Base-by-base conservation (phyloP, 495 filamentous ascomycete genomes). In the Alectoria sarmentosa region DNA sequence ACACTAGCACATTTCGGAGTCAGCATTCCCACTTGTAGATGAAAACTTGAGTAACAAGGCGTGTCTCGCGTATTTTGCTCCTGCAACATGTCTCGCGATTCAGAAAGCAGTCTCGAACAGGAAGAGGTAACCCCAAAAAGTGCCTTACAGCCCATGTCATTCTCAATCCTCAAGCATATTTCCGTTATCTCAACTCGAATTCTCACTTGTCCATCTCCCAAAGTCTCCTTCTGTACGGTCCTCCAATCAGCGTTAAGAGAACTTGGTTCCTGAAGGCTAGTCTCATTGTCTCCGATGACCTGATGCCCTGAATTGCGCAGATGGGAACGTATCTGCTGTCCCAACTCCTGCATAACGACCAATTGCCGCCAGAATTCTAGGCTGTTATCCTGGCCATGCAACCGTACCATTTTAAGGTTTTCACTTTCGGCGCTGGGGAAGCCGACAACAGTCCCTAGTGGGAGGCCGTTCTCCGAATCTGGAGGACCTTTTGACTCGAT, bases 131-230 rank as follows among this genome's bases (percentile, higher is more conserved):
- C n/a, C n/a, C n/a, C n/a, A n/a, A n/a, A n/a, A n/a, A n/a, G n/a
- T n/a, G n/a, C n/a, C n/a, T n/a, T n/a, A n/a, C n/a, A 61, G 10
- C 74, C 73, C 66, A 76, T 70, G 28, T 69, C 70, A 66, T 68
- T 75, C 44, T 71, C 72, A 38, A 60, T 55, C 28, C 72, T 62
- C 23, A 74, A 44, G 57, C 72, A 69, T 14, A 73, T 63, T 26
- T 72, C 70, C 38, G 52, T 59, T 23, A 67, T 57, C 26, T 60
- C 64, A 15, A 70, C 69, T 13, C 17, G 58, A 6, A 69, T 58
- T 34, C 66, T 65, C 17, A 72, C 62, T 44, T 65, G 23, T 4
- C 66, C 69, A 19, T 23, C 0, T 1, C n/a, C 39, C 17, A 49
- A 42, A 42, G 7, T 37, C 64, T 17, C 34, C 39, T 48, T 26